Conservation (phyloP, 2,329 filamentous ascomycete genomes). For the Colletotrichum ledebouriae region DNA sequence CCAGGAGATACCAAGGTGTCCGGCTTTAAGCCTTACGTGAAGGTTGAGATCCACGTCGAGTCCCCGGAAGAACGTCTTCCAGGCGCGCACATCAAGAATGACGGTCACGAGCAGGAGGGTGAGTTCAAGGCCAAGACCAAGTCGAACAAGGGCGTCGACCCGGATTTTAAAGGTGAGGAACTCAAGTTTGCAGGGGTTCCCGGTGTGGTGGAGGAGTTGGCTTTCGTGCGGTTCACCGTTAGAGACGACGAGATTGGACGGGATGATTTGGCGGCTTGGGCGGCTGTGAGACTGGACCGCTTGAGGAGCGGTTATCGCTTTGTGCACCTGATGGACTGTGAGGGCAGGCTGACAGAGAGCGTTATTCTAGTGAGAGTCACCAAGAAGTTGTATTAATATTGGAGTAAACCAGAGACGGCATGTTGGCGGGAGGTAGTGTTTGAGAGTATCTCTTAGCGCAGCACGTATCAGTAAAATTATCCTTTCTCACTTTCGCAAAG, state of each 20-base stretch:
- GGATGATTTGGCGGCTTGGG: constrained; percentile 88
- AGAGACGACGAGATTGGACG: constrained; percentile 86
- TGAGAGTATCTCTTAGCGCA: constrained; percentile 1
- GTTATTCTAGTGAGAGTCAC: constrained; percentile 80
- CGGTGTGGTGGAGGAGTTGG: constrained; percentile 75
- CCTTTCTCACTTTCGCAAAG: neutral
- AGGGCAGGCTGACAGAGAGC: constrained; percentile 75
- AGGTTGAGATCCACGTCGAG: constrained; percentile 86
- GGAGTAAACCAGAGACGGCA: neutral
- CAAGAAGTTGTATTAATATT: constrained; percentile 62
- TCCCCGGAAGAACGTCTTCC: constrained; percentile 62
- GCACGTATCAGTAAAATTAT: neutral
- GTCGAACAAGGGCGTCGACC: constrained; percentile 68
- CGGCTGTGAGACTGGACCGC: constrained; percentile 87
- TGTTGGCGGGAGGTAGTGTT: neutral
- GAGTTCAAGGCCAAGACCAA: constrained; percentile 72
- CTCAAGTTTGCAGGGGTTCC: constrained; percentile 68
- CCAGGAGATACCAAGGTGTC: constrained; percentile 61
- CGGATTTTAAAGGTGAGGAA: constrained; percentile 72
- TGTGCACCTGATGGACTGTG: constrained; percentile 79
- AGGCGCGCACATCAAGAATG: constrained; percentile 54
- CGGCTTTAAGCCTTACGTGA: constrained; percentile 83
- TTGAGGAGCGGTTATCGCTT: constrained; percentile 82
- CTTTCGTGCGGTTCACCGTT: constrained; percentile 86
- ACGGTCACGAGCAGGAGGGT: constrained; percentile 56